These are phyloP conservation scores for Eremochloa ophiuroides DNA, from an alignment of 176 grass and related monocot species.

Conservation along the genomic window DNA sequence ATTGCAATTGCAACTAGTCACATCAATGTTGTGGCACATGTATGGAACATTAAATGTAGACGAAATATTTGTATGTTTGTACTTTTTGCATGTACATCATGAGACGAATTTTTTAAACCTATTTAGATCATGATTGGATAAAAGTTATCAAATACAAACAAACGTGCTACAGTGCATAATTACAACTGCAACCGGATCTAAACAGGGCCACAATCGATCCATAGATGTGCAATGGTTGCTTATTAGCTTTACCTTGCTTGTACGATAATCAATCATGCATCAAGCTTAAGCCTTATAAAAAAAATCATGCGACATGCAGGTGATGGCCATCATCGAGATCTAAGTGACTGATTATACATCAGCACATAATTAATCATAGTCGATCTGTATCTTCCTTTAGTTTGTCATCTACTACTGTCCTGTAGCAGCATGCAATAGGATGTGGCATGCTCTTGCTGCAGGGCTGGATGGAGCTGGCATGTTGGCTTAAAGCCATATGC, in stretches of 20 bases:
- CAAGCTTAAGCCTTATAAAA: not conserved
- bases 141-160: no score
- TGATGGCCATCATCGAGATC: not conserved
- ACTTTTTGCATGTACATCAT: no score
- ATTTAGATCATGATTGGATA: no score
- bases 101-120: no score
- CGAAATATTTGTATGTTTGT: no score
- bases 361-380: not conserved
- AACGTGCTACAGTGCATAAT: no score
- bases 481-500: not conserved
- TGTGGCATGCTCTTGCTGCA: not conserved
- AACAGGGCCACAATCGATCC: no score
- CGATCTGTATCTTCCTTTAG: not conserved
- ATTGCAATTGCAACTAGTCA: no score
- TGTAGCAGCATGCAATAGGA: not conserved
- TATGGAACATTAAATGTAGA: no score
- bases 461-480: not conserved
- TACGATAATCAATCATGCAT: not conserved
- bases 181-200: no score
- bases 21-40: no score
- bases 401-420: constrained; percentile 2
- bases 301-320: not conserved
- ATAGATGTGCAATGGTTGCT: not conserved
- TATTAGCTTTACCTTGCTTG: not conserved
- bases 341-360: not conserved